Conservation (phyloP, 2,329 filamentous ascomycete species). For the Claviceps sp. region DNA sequence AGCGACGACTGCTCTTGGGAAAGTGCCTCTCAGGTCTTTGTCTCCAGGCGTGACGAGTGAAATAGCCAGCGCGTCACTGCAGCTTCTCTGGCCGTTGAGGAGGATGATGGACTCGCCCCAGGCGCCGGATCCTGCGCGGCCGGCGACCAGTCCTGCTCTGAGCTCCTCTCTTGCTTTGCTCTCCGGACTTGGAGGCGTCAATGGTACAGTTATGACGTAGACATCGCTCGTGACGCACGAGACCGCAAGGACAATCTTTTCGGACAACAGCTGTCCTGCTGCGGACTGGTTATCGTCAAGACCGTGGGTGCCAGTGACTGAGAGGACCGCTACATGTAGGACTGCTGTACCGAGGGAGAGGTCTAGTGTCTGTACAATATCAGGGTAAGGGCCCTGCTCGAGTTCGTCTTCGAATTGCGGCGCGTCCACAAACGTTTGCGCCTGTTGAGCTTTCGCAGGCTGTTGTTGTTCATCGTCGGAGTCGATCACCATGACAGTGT, state of each 20-base stretch:
- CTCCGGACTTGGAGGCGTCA: constrained; percentile 46
- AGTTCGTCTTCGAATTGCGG: constrained; percentile 43
- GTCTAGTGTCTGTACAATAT: constrained; percentile 46
- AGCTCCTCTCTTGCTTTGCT: constrained; percentile 45
- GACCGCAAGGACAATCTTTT: constrained; percentile 47
- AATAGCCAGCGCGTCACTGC: constrained; percentile 42
- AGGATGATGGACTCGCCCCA: constrained; percentile 48
- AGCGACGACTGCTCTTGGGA: constrained; percentile 39
- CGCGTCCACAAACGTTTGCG: constrained; percentile 32
- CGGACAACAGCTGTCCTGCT: constrained; percentile 34
- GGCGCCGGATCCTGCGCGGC: constrained; percentile 43
- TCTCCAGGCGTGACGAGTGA: constrained; percentile 32
- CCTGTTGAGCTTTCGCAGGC: constrained; percentile 18
- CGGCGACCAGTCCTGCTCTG: constrained; percentile 34
- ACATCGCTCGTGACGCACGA: constrained; percentile 44
- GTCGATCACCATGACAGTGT: constrained; percentile 49
- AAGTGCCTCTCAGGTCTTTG: constrained; percentile 22
- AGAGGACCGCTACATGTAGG: constrained; percentile 41
- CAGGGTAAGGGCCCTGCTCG: constrained; percentile 37
- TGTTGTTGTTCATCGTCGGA: constrained; percentile 44
- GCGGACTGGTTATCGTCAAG: constrained; percentile 34
- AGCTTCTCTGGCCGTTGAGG: constrained; percentile 38
- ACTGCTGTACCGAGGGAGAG: constrained; percentile 44
- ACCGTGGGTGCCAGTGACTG: constrained; percentile 27
- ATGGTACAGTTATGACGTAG: constrained; percentile 44